These are phyloP conservation scores for Lichtheimia ornata DNA, from an alignment of 371 early-diverging fungal genomes.

Conservation along the genomic window DNA sequence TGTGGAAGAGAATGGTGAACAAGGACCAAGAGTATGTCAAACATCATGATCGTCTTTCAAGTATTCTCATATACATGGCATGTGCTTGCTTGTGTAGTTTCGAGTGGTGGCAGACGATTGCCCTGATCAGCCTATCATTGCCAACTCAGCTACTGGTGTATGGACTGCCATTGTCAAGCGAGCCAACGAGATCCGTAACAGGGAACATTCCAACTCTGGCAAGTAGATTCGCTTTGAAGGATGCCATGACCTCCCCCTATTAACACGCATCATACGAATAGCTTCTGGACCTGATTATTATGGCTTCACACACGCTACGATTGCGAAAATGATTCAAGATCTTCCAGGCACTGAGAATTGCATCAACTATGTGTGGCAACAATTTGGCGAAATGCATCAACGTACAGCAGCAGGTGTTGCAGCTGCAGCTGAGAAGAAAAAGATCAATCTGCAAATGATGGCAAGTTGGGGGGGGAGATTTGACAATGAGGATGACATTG, in stretches of 20 bases:
- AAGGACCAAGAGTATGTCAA: conserved; percentile 54
- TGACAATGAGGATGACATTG: no score
- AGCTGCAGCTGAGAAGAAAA: conserved; percentile 47
- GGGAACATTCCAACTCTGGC: conserved; percentile 74
- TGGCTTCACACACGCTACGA: conserved; percentile 86
- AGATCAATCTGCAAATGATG: conserved; percentile 40
- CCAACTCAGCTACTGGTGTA: conserved; percentile 83
- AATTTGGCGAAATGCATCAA: conserved; percentile 56
- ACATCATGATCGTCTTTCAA: background rate
- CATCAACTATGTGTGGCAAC: conserved; percentile 71
- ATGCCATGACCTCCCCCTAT: no score
- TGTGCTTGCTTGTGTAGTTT: conserved; percentile 49
- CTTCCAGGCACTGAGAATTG: conserved; percentile 76
- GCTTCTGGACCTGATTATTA: conserved; percentile 91
- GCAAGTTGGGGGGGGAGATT: conserved; percentile 19
- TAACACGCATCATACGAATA: background rate
- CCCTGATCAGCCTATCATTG: conserved; percentile 63
- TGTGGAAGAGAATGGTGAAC: conserved; percentile 78
- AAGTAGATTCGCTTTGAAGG: background rate
- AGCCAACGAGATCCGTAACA: conserved; percentile 76
- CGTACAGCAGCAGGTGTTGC: conserved; percentile 48
- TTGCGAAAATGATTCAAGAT: conserved; percentile 88
- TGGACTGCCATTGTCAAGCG: conserved; percentile 84
- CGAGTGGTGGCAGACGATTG: conserved; percentile 76
- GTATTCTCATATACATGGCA: background rate